Evolutionary conservation across 805 yeast genomes (phyloP).

Genomic region (Wickerhamiella dianesei): DNA sequence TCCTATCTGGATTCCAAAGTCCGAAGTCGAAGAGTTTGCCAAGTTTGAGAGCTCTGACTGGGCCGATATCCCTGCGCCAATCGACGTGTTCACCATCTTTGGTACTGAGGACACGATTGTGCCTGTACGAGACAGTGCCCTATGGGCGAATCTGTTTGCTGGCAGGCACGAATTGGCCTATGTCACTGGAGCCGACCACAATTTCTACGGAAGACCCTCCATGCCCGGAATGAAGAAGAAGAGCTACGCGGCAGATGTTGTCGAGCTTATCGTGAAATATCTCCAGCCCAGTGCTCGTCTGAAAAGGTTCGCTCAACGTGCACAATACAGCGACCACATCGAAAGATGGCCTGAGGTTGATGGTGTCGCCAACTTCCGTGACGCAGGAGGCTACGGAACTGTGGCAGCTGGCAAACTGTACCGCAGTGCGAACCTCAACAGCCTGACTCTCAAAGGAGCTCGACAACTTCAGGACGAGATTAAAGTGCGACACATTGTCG

Average conservation of each 20-base stretch:
- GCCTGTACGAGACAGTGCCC: constrained; percentile 48
- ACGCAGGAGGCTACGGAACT: constrained; percentile 56
- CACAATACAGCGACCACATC: constrained; percentile 28
- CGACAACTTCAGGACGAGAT: constrained; percentile 27
- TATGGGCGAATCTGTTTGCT: constrained; percentile 43
- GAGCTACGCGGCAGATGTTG: constrained; percentile 47
- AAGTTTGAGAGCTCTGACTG: constrained; percentile 1
- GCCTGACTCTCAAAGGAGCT: constrained; percentile 40
- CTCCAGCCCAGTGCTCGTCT: constrained; percentile 34
- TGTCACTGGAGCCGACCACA: constrained; percentile 66
- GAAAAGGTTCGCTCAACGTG: constrained; percentile 35
- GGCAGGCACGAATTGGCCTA: constrained; percentile 45
- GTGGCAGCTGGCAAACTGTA: constrained; percentile 25
- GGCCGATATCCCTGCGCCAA: constrained; percentile 21
- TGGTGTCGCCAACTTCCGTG: constrained; percentile 63
- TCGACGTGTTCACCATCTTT: constrained; percentile 52
- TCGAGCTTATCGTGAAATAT: constrained; percentile 36
- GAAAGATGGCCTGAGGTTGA: constrained; percentile 51
- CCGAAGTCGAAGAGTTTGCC: constrained; percentile 31
- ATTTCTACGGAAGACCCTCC: constrained; percentile 41
- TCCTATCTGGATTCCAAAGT: constrained; percentile 33
- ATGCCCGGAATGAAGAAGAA: constrained; percentile 24
- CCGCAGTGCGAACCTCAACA: constrained; percentile 50
- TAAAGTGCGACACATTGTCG: constrained; percentile 45
- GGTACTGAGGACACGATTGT: constrained; percentile 58